Base-by-base conservation (phyloP, 2,329 filamentous ascomycete species). In the Tolypocladium ophioglossoides region DNA sequence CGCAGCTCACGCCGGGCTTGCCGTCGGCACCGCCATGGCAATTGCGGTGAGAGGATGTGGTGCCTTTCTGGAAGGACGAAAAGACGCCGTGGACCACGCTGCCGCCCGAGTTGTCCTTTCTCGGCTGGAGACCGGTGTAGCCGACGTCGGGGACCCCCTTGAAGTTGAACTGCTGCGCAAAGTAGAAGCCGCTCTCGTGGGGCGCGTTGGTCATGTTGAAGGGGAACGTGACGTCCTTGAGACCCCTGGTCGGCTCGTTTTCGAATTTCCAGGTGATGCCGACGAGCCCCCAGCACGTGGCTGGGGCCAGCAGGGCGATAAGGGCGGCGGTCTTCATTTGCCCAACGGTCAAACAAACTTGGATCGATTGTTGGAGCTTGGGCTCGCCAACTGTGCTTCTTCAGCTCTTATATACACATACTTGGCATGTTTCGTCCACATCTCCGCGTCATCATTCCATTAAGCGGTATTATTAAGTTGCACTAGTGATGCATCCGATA, bases 21-120 rank as follows among this genome's bases (percentile, higher is more conserved):
- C 61, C 52, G 50, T 68, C 58, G 54, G 66, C 58, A 38, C 64
- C 51, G 54, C 62, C 1, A 49, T 59, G 2, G 59, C 65, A 63
- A 30, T 59, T 58, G 1, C 37, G 24, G 24, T 62, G 52, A 8
- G 11, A 39, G 10, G 54, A 54, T 1, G 46, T 59, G 35, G 60
- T 54, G n/a, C 57, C 57, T 0, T 20, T 20, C 16, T 54, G 50
- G 44, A 61, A 63, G 3, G 54, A 54, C n/a, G 61, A 62, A 54
- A 60, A 63, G 50, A 55, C 56, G 30, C 46, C 59, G 50, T 58
- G 58, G 35, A 62, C 51, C 18, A 55, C 27, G 12, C 37, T 53
- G 11, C 50, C 44, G 24, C 58, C 57, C 18, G 55, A 18, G 10
- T n/a, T 3, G 48, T 62, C 57, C 1, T 35, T 24, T 27, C 57